Base-by-base conservation (phyloP, 495 filamentous ascomycete genomes). In the Entonaema liquescens region DNA sequence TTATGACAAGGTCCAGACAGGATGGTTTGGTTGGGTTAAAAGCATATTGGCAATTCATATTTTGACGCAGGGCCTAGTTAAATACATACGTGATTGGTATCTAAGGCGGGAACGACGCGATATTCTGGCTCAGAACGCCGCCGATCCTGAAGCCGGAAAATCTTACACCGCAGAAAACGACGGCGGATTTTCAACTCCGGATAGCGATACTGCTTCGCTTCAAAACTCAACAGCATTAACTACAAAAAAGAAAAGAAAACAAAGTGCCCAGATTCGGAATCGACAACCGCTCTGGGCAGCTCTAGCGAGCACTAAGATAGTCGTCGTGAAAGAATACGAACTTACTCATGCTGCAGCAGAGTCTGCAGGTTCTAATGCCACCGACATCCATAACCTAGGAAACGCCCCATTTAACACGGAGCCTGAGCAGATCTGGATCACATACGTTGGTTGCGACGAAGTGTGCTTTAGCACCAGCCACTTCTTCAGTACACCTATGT, bases 271-370 rank as follows among this genome's bases (percentile, higher is more conserved):
- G 78, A 93, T 97, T 58, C 84, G 94, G 76, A 94, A 92, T 74
- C 88, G 91, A 62, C 94, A 98, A 82, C 94, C 94, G 47, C 88
- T 98, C 59, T 98, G 94, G 94, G 93, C 94, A 59, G 94, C 94
- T 11, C 87, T 97, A 65, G 94, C 94, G 28, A 95, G 92, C 78
- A 96, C 92, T 60, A 98, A 97, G 80, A 93, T 97, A 72, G 94
- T 94, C 49, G 90, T 97, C 74, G 89, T 94, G 75, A 94, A 95
- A 75, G 94, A 97, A 82, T 94, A 93, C 77, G 93, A 97, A 76
- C 88, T 94, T 79, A 92, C 91, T 60, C 90, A 93, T 77, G 88
- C 90, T 36, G 84, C 91, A 50, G 89, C 89, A 33, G 83, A 97
- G 83, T 89, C 91, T 66, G 82, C 85, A 58, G 86, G 91, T 77